Evolutionary conservation across 768 basidiomycete species (phyloP).

Genomic region (Termitomyces heimii): DNA sequence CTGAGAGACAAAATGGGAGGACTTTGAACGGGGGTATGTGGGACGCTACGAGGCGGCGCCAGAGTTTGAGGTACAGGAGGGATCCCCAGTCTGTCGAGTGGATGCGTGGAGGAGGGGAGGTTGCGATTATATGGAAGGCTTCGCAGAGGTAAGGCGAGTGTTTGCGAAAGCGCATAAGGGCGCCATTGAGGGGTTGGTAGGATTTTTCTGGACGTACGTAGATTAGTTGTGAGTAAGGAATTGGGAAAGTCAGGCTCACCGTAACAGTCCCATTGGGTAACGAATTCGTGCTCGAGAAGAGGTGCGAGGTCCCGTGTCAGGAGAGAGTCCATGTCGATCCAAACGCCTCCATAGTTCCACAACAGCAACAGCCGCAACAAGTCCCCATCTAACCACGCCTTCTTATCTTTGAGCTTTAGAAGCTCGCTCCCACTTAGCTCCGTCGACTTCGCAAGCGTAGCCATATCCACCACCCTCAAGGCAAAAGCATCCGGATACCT

Average conservation of each 20-base stretch:
- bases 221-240: background rate
- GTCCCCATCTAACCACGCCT: constrained; percentile 95
- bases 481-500: constrained; percentile 69
- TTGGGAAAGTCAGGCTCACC: constrained; percentile 44
- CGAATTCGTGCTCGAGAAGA: constrained; percentile 89
- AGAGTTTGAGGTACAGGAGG: constrained; percentile 85
- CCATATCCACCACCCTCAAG: constrained; percentile 64
- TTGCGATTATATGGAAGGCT: constrained; percentile 87
- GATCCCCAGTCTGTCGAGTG: constrained; percentile 94
- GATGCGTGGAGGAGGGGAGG: constrained; percentile 62
- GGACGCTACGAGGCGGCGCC: constrained; percentile 72
- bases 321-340: constrained; percentile 97
- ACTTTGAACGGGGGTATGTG: constrained; percentile 83
- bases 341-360: constrained; percentile 89
- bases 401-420: constrained; percentile 58
- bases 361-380: constrained; percentile 82
- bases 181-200: constrained; percentile 76
- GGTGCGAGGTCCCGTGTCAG: constrained; percentile 84
- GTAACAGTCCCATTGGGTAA: constrained; percentile 99
- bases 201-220: constrained; percentile 28
- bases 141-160: constrained; percentile 97
- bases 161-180: constrained; percentile 87
- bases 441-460: constrained; percentile 65
- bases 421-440: constrained; percentile 61
- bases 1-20: constrained; percentile 93